Percentiles rank a stretch among this genome's conserved stretches.
These are phyloP conservation scores for Rhizopogon roseolus DNA, from an alignment of 768 basidiomycete genomes.

Conservation along the genomic window DNA sequence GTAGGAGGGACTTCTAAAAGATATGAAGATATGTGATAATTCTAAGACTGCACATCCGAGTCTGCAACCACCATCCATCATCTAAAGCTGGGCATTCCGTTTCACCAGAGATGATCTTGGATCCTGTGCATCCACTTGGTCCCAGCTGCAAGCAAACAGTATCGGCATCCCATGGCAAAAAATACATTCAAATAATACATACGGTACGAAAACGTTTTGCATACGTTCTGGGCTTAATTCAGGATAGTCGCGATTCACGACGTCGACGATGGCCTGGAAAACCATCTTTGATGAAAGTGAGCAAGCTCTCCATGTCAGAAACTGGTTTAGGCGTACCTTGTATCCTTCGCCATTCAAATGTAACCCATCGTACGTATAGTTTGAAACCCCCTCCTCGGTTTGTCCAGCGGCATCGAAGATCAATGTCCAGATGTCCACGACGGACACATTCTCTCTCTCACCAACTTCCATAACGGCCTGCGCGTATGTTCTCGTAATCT, in stretches of 20 bases:
- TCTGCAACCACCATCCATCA: not conserved
- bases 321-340: slow-evolving; percentile 36
- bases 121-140: slow-evolving; percentile 15
- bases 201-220: slow-evolving; percentile 55
- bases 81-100: not conserved
- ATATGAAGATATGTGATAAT: not conserved
- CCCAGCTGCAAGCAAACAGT: slow-evolving; percentile 12
- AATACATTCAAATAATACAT: slow-evolving; percentile 23
- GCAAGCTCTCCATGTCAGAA: slow-evolving; percentile 1
- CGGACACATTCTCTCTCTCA: slow-evolving; percentile 44
- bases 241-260: slow-evolving; percentile 55
- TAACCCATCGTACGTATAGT: slow-evolving; percentile 68
- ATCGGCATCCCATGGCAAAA: not conserved
- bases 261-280: slow-evolving; percentile 56
- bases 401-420: slow-evolving; percentile 67
- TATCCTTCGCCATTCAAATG: slow-evolving; percentile 76
- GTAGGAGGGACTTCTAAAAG: no score
- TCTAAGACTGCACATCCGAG: not conserved
- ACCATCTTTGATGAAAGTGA: slow-evolving; percentile 42
- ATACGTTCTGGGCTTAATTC: slow-evolving; percentile 58
- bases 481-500: slow-evolving; percentile 64
- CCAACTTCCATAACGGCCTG: slow-evolving; percentile 64
- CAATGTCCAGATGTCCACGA: slow-evolving; percentile 70
- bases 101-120: slow-evolving; percentile 17
- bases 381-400: slow-evolving; percentile 45